Base-by-base conservation (phyloP, 768 basidiomycete genomes). In the Pleurotus cornucopiae region DNA sequence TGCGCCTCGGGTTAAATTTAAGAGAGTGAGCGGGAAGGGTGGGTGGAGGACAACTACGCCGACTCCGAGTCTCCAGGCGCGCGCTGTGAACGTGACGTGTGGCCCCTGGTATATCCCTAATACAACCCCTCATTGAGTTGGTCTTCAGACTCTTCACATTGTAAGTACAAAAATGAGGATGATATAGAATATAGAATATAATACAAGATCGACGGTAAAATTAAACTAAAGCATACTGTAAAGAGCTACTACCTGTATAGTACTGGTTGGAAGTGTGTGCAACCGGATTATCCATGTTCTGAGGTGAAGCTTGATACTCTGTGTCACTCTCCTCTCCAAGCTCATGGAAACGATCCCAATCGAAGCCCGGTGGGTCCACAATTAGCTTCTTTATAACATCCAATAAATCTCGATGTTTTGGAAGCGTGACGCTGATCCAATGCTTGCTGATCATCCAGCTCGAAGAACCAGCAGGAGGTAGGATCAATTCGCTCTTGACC, bases 401-500 rank as follows among this genome's bases (percentile, higher is more conserved):
- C 9, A 66, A 62, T 1, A 87, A 65, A 61, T 86, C 86, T 4
- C 77, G 77, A 13, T 79, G 77, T 39, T 67, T 69, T 6, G 46
- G 60, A 58, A 70, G 71, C 49, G 79, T 69, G 41, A 66, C 62
- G 26, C 69, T 69, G 49, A 83, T 60, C 89, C 89, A 91, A 16
- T 78, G 69, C 63, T 76, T 76, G 67, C 88, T 89, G 59, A 91
- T 74, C 89, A 90, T 91, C 89, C 89, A 91, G 16, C 75, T 73
- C 4, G 83, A 75, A 6, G 85, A 75, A 1, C 85, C 86, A 57
- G 73, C 71, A 0, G 89, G 89, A 7, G 89, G 89, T 5, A 88
- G 70, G 26, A 72, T 58, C 2, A 82, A 65, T 4, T 75, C 80
- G 9, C 86, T 83, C 62, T 87, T 89, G 1, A 70, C 66, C 39